Conservation (phyloP, 768 basidiomycete genomes). For the Xerocomus potaroensis region DNA sequence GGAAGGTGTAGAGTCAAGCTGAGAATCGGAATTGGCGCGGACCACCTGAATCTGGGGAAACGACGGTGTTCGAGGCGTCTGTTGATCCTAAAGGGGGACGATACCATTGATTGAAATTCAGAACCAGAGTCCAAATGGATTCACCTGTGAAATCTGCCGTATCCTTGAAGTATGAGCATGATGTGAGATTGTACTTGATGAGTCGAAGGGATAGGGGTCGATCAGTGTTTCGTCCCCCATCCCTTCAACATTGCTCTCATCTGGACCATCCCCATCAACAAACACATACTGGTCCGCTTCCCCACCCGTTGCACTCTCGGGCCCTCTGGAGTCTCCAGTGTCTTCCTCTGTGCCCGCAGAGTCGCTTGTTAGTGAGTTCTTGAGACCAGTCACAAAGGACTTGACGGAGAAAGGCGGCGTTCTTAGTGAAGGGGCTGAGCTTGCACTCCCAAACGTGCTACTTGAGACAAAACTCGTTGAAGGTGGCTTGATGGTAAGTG, state of each 20-base stretch:
- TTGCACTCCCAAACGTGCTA: conserved; percentile 3
- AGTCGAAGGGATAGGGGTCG: conserved; percentile 22
- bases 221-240: conserved; percentile 16
- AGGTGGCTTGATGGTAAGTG: conserved; percentile 8
- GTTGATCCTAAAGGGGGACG: conserved; percentile 8
- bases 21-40: conserved; percentile 19
- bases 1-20: conserved; percentile 4
- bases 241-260: conserved; percentile 2
- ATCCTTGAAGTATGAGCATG: conserved; percentile 9
- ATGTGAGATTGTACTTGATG: conserved; percentile 22
- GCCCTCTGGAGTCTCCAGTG: neutral
- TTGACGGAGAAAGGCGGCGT: conserved; percentile 21
- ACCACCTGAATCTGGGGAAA: conserved; percentile 26
- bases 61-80: conserved; percentile 15
- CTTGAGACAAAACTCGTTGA: conserved; percentile 12
- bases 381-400: conserved; percentile 20
- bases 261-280: conserved; percentile 18
- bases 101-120: neutral
- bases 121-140: neutral
- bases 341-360: conserved; percentile 7
- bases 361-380: conserved; percentile 17
- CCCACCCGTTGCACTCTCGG: neutral
- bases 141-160: conserved; percentile 15
- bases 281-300: conserved; percentile 25
- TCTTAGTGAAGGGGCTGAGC: conserved; percentile 12